These are phyloP conservation scores for Monosporozyma aerobia DNA, from an alignment of 805 yeast species.

Conservation along the genomic window DNA sequence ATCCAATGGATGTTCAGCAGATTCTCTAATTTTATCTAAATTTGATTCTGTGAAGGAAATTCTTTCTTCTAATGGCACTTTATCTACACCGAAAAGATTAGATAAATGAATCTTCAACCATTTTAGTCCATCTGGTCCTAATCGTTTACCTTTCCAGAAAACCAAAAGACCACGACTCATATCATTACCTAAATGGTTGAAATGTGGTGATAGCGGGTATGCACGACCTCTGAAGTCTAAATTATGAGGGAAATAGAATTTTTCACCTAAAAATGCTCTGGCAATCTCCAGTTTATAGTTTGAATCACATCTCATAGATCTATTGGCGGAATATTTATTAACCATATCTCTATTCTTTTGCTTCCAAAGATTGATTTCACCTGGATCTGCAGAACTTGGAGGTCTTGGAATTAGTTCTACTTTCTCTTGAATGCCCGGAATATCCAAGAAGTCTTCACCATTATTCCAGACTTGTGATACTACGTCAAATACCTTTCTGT, in stretches of 20 bases:
- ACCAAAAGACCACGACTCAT: conserved; percentile 60
- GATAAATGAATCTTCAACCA: conserved; percentile 75
- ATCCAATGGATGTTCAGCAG: conserved; percentile 55
- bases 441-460: conserved; percentile 63
- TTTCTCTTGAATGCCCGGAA: conserved; percentile 49
- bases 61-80: conserved; percentile 58
- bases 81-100: conserved; percentile 67
- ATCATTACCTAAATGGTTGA: conserved; percentile 75
- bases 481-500: conserved; percentile 56
- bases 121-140: conserved; percentile 54
- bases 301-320: conserved; percentile 88
- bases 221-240: conserved; percentile 80
- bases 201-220: conserved; percentile 71
- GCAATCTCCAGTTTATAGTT: conserved; percentile 94
- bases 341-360: conserved; percentile 46
- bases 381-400: conserved; percentile 59
- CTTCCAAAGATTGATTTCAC: conserved; percentile 59
- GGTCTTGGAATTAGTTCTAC: conserved; percentile 50
- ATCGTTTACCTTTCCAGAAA: conserved; percentile 67
- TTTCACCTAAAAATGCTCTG: conserved; percentile 77
- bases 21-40: conserved; percentile 42
- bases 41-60: conserved; percentile 49
- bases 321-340: conserved; percentile 52
- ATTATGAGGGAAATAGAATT: conserved; percentile 70
- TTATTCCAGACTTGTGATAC: conserved; percentile 80